phyloP scores from a whole-genome alignment of 768 basidiomycete genomes.

The Infundibulicybe gibba region DNA sequence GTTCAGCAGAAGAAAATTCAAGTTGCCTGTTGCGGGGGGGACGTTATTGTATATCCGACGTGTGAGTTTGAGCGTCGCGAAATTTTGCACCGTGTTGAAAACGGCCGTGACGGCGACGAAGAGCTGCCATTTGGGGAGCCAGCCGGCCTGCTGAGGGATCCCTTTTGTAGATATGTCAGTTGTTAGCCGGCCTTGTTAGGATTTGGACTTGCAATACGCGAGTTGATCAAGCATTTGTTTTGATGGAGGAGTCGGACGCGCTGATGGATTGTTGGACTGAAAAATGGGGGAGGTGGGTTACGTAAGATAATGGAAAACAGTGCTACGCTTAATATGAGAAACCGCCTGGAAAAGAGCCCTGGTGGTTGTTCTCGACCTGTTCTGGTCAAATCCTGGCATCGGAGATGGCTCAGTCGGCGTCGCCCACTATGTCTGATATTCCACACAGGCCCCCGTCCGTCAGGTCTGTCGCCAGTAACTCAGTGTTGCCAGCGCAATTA shows the following conservation, averaged over 20 bases:
- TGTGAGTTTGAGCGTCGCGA: slow-evolving; percentile 72
- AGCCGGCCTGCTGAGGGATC: slow-evolving; percentile 64
- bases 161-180: slow-evolving; percentile 27
- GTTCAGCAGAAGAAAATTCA: neutral
- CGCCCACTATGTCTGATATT: slow-evolving; percentile 21
- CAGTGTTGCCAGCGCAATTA: slow-evolving; percentile 46
- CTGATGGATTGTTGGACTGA: too few species aligned
- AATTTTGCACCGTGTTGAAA: slow-evolving; percentile 87
- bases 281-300: neutral
- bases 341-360: too few species aligned
- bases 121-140: slow-evolving; percentile 87
- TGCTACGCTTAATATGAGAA: too few species aligned
- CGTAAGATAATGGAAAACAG: neutral
- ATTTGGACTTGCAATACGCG: neutral
- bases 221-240: slow-evolving; percentile 2
- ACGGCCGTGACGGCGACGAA: slow-evolving; percentile 72
- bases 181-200: too few species aligned
- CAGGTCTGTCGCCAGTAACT: slow-evolving; percentile 46
- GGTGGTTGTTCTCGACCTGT: neutral
- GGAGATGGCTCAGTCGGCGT: slow-evolving; percentile 19
- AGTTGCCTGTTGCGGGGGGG: slow-evolving; percentile 32
- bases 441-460: slow-evolving; percentile 33
- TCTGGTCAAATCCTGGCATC: neutral
- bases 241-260: neutral
- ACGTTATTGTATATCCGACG: slow-evolving; percentile 67